phyloP scores from a whole-genome alignment of 495 filamentous ascomycete genomes.

The Rhypophila decipiens region DNA sequence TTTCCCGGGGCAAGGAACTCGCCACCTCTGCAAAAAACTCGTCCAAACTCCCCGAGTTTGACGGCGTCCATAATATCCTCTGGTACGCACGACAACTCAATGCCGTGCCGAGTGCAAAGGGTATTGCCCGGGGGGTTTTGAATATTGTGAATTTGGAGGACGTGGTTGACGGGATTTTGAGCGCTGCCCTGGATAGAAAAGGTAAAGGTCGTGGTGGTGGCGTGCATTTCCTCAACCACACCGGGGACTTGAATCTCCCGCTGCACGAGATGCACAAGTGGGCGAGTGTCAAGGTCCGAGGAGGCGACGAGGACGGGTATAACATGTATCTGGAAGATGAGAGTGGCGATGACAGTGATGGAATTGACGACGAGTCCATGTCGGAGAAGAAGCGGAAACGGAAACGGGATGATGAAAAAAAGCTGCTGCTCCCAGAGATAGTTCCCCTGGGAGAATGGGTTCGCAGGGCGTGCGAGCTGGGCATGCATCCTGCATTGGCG shows the following conservation, averaged over 20 bases:
- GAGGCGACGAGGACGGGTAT: neutral
- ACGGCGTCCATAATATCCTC: neutral
- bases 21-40: too few species aligned
- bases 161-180: neutral
- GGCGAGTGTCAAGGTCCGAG: too few species aligned
- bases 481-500: neutral
- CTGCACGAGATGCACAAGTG: neutral
- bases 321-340: neutral
- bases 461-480: neutral
- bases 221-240: neutral
- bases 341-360: neutral
- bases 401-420: too few species aligned
- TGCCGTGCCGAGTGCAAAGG: neutral
- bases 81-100: neutral
- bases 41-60: neutral
- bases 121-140: neutral
- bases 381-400: too few species aligned
- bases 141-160: neutral
- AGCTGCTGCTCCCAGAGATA: too few species aligned
- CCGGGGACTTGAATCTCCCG: neutral
- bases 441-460: neutral
- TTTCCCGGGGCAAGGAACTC: conserved; percentile 12
- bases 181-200: neutral
- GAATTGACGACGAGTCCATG: too few species aligned
- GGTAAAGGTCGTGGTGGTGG: too few species aligned